Evolutionary conservation across 192 early-diverging fungal species (phyloP).

Genomic region (Pilobolus umbonatus): DNA sequence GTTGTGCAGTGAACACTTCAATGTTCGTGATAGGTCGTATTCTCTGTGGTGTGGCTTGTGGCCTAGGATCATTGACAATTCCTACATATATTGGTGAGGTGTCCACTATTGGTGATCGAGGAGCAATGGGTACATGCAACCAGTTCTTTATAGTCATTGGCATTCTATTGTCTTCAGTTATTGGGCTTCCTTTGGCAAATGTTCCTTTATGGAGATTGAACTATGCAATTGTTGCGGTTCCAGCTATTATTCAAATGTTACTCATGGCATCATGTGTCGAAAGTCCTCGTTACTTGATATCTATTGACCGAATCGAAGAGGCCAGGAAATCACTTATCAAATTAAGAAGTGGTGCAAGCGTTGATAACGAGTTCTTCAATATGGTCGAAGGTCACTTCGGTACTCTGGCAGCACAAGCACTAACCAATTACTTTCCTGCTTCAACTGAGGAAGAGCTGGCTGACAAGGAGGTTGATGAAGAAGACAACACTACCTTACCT

Average conservation of each 20-base stretch:
- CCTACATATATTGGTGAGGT: constrained; percentile 76
- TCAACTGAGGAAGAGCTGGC: constrained; percentile 5
- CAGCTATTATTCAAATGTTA: constrained; percentile 49
- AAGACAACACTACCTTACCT: background rate
- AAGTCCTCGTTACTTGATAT: constrained; percentile 66
- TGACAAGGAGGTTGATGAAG: background rate
- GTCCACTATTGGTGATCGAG: constrained; percentile 62
- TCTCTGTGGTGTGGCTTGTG: constrained; percentile 67
- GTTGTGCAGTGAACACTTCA: constrained; percentile 51
- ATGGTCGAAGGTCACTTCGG: constrained; percentile 43
- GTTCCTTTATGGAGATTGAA: constrained; percentile 70
- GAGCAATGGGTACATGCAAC: constrained; percentile 65
- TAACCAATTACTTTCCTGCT: background rate
- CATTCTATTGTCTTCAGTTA: constrained; percentile 64
- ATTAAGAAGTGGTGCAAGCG: constrained; percentile 47
- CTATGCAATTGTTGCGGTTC: constrained; percentile 57
- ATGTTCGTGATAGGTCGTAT: constrained; percentile 71
- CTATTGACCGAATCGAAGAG: constrained; percentile 57
- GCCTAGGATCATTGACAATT: constrained; percentile 50
- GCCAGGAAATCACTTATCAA: constrained; percentile 50
- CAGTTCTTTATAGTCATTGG: constrained; percentile 78
- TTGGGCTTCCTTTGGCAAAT: constrained; percentile 55
- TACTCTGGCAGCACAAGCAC: background rate
- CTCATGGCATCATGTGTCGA: constrained; percentile 72
- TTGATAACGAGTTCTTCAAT: constrained; percentile 59